Conservation (phyloP, 805 yeast species). For the Metschnikowia matae region DNA sequence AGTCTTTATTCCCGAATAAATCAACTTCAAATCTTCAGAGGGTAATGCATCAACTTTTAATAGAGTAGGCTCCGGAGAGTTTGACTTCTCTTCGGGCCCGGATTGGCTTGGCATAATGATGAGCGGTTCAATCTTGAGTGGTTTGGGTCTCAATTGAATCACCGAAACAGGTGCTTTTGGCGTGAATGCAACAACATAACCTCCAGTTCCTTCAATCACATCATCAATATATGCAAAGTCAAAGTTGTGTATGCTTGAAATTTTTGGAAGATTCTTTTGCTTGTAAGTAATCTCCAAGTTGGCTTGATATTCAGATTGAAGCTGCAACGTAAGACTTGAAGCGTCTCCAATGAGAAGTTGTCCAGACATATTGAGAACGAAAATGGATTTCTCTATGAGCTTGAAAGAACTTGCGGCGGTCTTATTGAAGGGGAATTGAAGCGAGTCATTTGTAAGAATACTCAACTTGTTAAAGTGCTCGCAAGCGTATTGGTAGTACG, state of each 20-base stretch:
- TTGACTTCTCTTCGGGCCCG: background rate
- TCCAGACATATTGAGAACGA: slow-evolving; percentile 3
- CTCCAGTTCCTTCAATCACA: slow-evolving; percentile 26
- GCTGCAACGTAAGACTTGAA: background rate
- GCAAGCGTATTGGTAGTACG: slow-evolving; percentile 6
- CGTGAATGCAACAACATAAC: slow-evolving; percentile 21
- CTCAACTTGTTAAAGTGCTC: slow-evolving; percentile 13
- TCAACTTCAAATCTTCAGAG: slow-evolving; percentile 13
- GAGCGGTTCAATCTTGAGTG: background rate
- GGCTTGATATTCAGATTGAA: background rate
- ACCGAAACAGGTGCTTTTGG: slow-evolving; percentile 13
- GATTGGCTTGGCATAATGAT: background rate
- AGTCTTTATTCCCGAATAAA: slow-evolving; percentile 2
- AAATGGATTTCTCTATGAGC: background rate
- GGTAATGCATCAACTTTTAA: slow-evolving; percentile 14
- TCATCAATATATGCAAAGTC: slow-evolving; percentile 23
- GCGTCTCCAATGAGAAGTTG: slow-evolving; percentile 7
- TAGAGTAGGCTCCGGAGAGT: background rate
- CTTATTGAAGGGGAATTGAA: background rate
- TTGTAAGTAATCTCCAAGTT: slow-evolving; percentile 7
- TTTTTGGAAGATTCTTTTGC: background rate
- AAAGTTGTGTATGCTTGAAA: background rate
- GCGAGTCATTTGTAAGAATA: slow-evolving; percentile 7
- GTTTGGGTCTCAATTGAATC: slow-evolving; percentile 10
- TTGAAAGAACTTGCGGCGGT: background rate